A percentile compares a stretch with the other conserved stretches of the same genome.
Evolutionary conservation across 768 basidiomycete genomes (phyloP).

Genomic region (Ephemerocybe angulata): DNA sequence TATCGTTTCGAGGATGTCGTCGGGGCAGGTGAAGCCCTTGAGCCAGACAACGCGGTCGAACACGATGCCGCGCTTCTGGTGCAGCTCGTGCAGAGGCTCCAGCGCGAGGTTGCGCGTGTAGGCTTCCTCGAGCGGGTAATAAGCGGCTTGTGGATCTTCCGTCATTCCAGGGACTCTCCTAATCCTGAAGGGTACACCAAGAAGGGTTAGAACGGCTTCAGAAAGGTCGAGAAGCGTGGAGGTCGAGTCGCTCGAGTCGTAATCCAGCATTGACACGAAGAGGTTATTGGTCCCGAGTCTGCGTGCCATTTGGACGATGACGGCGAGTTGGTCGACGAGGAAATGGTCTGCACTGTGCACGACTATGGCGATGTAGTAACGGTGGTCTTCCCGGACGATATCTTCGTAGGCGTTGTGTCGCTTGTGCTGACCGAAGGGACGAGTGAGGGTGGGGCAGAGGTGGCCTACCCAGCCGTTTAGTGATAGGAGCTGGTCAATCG

Average conservation of each 20-base stretch:
- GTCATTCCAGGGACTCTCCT: slow-evolving; percentile 93
- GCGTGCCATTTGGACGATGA: slow-evolving; percentile 93
- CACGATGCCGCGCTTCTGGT: slow-evolving; percentile 67
- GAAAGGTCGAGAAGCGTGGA: slow-evolving; percentile 92
- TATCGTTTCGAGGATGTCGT: slow-evolving; percentile 94
- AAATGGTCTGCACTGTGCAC: slow-evolving; percentile 99
- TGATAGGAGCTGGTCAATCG: slow-evolving; percentile 91
- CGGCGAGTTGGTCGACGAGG: slow-evolving; percentile 95
- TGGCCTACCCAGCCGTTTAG: slow-evolving; percentile 98
- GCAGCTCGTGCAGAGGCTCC: slow-evolving; percentile 84
- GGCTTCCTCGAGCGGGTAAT: slow-evolving; percentile 95
- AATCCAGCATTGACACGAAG: slow-evolving; percentile 98
- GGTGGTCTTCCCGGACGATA: slow-evolving; percentile 73
- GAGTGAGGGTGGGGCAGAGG: slow-evolving; percentile 84
- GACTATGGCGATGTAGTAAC: slow-evolving; percentile 93
- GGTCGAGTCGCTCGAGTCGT: slow-evolving; percentile 92
- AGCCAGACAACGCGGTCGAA: slow-evolving; percentile 95
- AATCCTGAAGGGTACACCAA: slow-evolving; percentile 92
- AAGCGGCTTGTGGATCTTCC: slow-evolving; percentile 76
- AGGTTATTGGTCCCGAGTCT: slow-evolving; percentile 85
- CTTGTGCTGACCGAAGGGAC: slow-evolving; percentile 94
- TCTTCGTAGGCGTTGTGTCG: slow-evolving; percentile 86
- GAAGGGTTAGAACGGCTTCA: slow-evolving; percentile 89
- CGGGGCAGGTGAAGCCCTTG: slow-evolving; percentile 98
- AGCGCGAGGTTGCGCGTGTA: slow-evolving; percentile 89